Evolutionary conservation across 164 flowering plant species (phyloP).

Genomic region (Annona cherimola): DNA sequence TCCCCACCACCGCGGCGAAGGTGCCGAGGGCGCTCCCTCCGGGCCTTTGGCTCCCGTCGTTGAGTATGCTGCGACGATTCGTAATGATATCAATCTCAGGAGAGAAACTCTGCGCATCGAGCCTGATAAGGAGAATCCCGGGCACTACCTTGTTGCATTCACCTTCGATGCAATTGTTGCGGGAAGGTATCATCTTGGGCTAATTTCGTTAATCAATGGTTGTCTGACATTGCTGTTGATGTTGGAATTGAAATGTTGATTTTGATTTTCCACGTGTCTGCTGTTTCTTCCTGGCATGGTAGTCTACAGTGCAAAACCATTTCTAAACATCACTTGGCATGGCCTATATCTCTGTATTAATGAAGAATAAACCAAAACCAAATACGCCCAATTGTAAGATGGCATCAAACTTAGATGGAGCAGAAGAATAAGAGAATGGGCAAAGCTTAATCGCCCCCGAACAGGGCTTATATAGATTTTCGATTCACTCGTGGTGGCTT

Average conservation of each 20-base stretch:
- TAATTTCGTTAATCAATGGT: not conserved
- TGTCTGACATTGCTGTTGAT: too few species aligned
- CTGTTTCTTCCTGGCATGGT: too few species aligned
- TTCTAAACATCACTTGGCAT: too few species aligned
- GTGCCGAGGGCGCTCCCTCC: conserved; percentile 44
- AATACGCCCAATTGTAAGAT: too few species aligned
- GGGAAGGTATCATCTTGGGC: conserved; percentile 51
- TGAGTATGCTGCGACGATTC: conserved; percentile 87
- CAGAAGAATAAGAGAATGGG: too few species aligned
- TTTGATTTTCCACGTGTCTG: not conserved
- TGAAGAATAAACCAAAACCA: too few species aligned
- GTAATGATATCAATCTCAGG: conserved; percentile 87
- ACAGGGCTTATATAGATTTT: too few species aligned
- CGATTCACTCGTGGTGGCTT: too few species aligned
- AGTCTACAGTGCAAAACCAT: too few species aligned
- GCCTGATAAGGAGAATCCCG: conserved; percentile 74
- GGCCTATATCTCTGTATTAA: too few species aligned
- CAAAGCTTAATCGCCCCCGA: too few species aligned
- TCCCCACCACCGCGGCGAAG: conserved; percentile 46
- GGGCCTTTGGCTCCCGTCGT: conserved; percentile 49
- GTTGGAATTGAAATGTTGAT: not conserved
- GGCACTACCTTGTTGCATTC: conserved; percentile 64
- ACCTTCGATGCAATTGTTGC: conserved; percentile 90
- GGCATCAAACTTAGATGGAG: too few species aligned
- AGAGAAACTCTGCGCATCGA: conserved; percentile 79